These are phyloP conservation scores for Chenopodium album DNA, from an alignment of 148 eudicot species.

Conservation along the genomic window DNA sequence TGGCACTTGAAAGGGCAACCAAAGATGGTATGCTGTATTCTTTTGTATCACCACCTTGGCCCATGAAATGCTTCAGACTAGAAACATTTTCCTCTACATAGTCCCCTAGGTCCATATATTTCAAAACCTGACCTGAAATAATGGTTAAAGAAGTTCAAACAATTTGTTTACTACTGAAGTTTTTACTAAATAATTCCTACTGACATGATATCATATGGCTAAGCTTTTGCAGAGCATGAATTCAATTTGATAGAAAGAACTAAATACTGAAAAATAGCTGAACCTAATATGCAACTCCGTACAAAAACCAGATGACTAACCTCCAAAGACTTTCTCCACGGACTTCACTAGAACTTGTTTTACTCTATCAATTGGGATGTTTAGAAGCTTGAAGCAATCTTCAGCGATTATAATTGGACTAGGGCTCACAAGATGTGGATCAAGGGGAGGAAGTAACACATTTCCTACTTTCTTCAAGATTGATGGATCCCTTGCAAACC, in stretches of 20 bases:
- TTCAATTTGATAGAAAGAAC: not conserved
- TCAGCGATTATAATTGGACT: conserved; percentile 54
- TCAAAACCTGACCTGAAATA: conserved; percentile 44
- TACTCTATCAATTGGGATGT: conserved; percentile 53
- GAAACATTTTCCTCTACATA: conserved; percentile 67
- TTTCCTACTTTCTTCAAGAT: conserved; percentile 62
- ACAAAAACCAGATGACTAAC: conserved; percentile 25
- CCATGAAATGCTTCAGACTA: conserved; percentile 62
- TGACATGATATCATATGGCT: not conserved
- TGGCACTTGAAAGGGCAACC: conserved; percentile 72
- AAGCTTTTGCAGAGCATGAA: not conserved
- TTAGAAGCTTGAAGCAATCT: conserved; percentile 82
- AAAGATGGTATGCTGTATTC: conserved; percentile 58
- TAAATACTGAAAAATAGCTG: not conserved
- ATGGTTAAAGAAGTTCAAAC: not conserved
- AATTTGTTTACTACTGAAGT: not conserved
- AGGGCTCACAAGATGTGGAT: conserved; percentile 35
- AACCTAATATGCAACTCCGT: not conserved
- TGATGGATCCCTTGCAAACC: conserved; percentile 85
- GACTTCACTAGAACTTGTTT: conserved; percentile 47
- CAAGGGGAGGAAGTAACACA: conserved; percentile 47
- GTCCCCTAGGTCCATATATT: conserved; percentile 50
- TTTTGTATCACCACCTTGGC: conserved; percentile 29
- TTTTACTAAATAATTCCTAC: not conserved
- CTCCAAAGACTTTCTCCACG: conserved; percentile 63